phyloP scores from a whole-genome alignment of 768 basidiomycete species.

The Coprinopsis marcescibilis region DNA sequence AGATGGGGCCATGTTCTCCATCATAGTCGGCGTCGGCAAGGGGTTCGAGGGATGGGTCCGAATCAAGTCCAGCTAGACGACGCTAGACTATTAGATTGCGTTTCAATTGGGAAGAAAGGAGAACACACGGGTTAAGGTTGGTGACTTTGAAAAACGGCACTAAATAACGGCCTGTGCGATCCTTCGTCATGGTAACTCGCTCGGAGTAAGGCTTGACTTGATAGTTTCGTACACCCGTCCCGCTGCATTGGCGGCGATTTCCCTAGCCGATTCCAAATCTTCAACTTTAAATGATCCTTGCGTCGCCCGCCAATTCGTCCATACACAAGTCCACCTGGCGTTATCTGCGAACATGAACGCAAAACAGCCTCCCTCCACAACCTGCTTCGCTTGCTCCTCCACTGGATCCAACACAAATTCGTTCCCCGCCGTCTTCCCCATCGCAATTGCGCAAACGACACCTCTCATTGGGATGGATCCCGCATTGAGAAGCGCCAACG shows the following conservation, averaged over 20 bases:
- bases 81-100: too few relatives aligned
- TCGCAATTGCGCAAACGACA: slow-evolving; percentile 63
- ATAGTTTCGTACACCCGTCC: background rate
- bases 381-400: slow-evolving; percentile 31
- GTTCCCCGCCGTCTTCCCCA: slow-evolving; percentile 33
- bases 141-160: too few relatives aligned
- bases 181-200: too few relatives aligned
- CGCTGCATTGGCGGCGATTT: background rate
- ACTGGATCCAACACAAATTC: slow-evolving; percentile 48
- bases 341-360: slow-evolving; percentile 51
- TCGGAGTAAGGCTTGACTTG: background rate
- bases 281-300: background rate
- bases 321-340: slow-evolving; percentile 36
- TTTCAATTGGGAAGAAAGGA: too few relatives aligned
- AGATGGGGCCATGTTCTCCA: too few relatives aligned
- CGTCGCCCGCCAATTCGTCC: slow-evolving; percentile 49
- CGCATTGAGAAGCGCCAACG: slow-evolving; percentile 62
- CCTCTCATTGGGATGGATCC: slow-evolving; percentile 71
- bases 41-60: too few relatives aligned
- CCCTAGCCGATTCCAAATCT: background rate
- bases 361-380: slow-evolving; percentile 55
- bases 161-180: too few relatives aligned
- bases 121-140: too few relatives aligned
- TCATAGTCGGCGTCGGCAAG: too few relatives aligned
- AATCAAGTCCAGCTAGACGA: too few relatives aligned